Evolutionary conservation across 176 grass and related monocot genomes (phyloP).

Genomic region (Ananas comosus): DNA sequence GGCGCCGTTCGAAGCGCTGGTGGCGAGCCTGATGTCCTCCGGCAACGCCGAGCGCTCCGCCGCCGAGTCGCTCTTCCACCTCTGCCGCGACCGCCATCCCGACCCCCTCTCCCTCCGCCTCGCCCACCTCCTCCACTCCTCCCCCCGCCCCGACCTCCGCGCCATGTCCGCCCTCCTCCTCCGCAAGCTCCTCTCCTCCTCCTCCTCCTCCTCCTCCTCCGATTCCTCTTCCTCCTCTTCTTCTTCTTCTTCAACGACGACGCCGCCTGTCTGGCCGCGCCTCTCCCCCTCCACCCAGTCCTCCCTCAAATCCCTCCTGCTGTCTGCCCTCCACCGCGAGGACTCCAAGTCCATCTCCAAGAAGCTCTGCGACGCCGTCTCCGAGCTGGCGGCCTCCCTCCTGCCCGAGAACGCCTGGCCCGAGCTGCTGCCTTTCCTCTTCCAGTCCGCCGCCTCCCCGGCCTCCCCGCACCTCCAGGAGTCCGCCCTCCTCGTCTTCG

Average conservation of each 20-base stretch:
- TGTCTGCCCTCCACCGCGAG: constrained; percentile 59
- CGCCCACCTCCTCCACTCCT: constrained; percentile 39
- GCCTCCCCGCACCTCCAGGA: constrained; percentile 66
- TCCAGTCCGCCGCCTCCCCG: constrained; percentile 47
- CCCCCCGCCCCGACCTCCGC: constrained; percentile 38
- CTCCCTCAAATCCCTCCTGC: constrained; percentile 50
- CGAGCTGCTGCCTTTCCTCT: constrained; percentile 86
- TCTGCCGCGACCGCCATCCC: constrained; percentile 56
- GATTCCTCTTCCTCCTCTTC: not conserved
- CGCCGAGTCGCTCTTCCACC: constrained; percentile 87
- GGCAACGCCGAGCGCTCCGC: constrained; percentile 73
- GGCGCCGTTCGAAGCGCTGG: constrained; percentile 54
- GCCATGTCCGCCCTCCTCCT: constrained; percentile 68
- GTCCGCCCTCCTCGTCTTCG: constrained; percentile 72
- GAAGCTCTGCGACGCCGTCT: constrained; percentile 88
- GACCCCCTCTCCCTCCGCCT: constrained; percentile 64
- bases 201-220: constrained; percentile 27
- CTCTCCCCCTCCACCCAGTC: constrained; percentile 47
- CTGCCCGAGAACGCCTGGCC: constrained; percentile 63
- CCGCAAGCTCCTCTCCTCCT: constrained; percentile 67
- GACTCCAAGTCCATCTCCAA: constrained; percentile 56
- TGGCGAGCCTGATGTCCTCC: constrained; percentile 80
- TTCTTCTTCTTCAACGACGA: constrained; percentile 6
- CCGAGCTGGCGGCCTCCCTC: constrained; percentile 62
- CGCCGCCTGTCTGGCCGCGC: constrained; percentile 45